These are phyloP conservation scores for Auriculariales sp. DNA, from an alignment of 768 basidiomycete genomes.

Conservation along the genomic window DNA sequence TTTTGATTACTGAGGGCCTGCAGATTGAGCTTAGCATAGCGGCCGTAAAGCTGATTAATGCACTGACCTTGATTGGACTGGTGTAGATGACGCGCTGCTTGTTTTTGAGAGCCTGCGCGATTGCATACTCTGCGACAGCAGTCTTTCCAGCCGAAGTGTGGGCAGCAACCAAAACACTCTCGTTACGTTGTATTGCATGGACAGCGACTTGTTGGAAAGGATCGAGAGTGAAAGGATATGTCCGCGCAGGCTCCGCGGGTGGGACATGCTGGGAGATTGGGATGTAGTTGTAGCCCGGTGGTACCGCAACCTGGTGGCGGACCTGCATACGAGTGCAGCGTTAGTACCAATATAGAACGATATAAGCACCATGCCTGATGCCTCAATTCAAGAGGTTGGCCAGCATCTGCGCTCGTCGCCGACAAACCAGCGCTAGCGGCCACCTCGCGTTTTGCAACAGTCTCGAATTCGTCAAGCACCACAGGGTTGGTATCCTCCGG, in stretches of 20 bases:
- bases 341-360: background rate
- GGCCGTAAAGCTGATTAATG: constrained; percentile 3
- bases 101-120: constrained; percentile 86
- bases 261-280: constrained; percentile 88
- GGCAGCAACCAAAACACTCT: constrained; percentile 93
- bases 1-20: constrained; percentile 98
- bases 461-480: constrained; percentile 88
- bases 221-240: constrained; percentile 93
- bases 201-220: constrained; percentile 95
- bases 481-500: constrained; percentile 41
- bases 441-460: constrained; percentile 84
- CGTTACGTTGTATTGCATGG: constrained; percentile 89
- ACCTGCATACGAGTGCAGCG: constrained; percentile 34
- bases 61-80: constrained; percentile 91
- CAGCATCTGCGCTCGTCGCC: constrained; percentile 51
- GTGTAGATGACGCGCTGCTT: constrained; percentile 98
- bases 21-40: background rate
- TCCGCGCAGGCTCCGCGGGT: constrained; percentile 75
- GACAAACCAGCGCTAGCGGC: constrained; percentile 79
- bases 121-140: constrained; percentile 98
- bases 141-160: constrained; percentile 99
- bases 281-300: constrained; percentile 78
- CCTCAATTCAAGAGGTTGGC: constrained; percentile 57
- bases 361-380: constrained; percentile 46
- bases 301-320: constrained; percentile 91